phyloP scores from a whole-genome alignment of 1,284 basidiomycete genomes.

The Cystobasidium slooffiae region DNA sequence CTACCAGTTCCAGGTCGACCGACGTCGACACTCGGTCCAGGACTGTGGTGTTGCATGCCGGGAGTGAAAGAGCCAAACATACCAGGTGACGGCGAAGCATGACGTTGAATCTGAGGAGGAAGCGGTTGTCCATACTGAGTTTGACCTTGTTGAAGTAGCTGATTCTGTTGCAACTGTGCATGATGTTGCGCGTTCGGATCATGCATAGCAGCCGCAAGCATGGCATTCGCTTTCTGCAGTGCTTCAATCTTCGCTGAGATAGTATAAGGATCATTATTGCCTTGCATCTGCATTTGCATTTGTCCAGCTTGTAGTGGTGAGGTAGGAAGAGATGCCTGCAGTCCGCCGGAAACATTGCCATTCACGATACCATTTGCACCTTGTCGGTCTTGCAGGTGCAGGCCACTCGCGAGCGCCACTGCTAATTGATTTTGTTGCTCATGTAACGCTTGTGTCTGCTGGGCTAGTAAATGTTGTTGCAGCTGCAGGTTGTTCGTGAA shows the following conservation, averaged over 20 bases:
- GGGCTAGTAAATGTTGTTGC: constrained; percentile 27
- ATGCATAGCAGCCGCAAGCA: constrained; percentile 25
- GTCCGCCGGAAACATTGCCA: too few species aligned
- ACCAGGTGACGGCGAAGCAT: background rate
- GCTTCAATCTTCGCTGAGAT: constrained; percentile 35
- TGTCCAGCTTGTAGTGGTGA: too few species aligned
- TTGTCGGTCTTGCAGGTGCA: constrained; percentile 13
- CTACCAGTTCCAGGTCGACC: background rate
- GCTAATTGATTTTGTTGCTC: constrained; percentile 39
- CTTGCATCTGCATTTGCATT: background rate
- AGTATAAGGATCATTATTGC: constrained; percentile 10
- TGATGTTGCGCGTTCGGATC: constrained; percentile 4
- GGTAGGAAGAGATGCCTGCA: too few species aligned
- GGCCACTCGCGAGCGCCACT: constrained; percentile 15
- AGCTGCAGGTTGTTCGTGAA: constrained; percentile 8
- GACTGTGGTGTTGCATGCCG: background rate
- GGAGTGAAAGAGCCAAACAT: constrained; percentile 1
- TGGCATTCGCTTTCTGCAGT: constrained; percentile 32
- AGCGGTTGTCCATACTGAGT: background rate
- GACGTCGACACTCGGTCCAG: background rate
- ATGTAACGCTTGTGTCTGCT: constrained; percentile 33
- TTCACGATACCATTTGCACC: background rate
- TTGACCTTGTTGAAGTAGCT: constrained; percentile 5
- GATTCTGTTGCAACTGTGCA: background rate
- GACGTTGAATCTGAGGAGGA: background rate